These are phyloP conservation scores for Coemansia sp. DNA, from an alignment of 192 early-diverging fungal species.

Conservation along the genomic window DNA sequence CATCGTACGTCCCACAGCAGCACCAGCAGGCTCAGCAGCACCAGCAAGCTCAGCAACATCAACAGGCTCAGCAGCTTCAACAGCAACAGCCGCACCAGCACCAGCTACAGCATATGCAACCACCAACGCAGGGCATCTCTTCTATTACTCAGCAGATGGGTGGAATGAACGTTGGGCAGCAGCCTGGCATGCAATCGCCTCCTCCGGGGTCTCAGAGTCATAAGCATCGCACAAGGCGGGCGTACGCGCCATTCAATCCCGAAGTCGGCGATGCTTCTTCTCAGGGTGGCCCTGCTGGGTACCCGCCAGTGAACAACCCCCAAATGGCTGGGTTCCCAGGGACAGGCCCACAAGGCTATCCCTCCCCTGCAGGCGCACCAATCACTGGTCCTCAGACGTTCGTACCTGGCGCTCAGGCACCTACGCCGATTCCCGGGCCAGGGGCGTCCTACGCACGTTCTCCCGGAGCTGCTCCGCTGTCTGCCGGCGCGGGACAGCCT, in stretches of 20 bases:
- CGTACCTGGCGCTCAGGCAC: conserved; percentile 48
- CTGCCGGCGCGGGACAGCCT: conserved; percentile 17
- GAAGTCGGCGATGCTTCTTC: conserved; percentile 4
- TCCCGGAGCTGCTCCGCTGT: conserved; percentile 15
- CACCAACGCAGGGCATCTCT: conserved; percentile 13
- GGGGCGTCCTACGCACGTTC: conserved; percentile 29
- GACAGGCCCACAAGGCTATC: conserved; percentile 25
- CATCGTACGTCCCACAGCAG: conserved; percentile 7
- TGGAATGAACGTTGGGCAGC: conserved; percentile 38
- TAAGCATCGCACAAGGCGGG: conserved; percentile 35
- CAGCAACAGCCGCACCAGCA: no score
- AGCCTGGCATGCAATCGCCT: conserved; percentile 29
- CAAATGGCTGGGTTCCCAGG: conserved; percentile 35
- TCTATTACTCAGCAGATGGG: conserved; percentile 43
- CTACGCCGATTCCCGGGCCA: conserved; percentile 26
- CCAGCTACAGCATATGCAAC: conserved; percentile 9
- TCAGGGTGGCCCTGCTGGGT: conserved; percentile 19
- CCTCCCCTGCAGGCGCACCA: conserved; percentile 23
- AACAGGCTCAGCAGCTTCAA: not conserved
- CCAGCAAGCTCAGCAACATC: conserved; percentile 20
- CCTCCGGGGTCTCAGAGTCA: conserved; percentile 28
- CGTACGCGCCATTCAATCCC: conserved; percentile 29
- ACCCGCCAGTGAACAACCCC: conserved; percentile 15
- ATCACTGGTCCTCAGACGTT: conserved; percentile 43
- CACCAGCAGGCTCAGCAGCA: conserved; percentile 7